Evolutionary conservation across 192 early-diverging fungal genomes (phyloP), one percentile per base, ranked within the genome.

Genomic region (Linnemannia hyalina): DNA sequence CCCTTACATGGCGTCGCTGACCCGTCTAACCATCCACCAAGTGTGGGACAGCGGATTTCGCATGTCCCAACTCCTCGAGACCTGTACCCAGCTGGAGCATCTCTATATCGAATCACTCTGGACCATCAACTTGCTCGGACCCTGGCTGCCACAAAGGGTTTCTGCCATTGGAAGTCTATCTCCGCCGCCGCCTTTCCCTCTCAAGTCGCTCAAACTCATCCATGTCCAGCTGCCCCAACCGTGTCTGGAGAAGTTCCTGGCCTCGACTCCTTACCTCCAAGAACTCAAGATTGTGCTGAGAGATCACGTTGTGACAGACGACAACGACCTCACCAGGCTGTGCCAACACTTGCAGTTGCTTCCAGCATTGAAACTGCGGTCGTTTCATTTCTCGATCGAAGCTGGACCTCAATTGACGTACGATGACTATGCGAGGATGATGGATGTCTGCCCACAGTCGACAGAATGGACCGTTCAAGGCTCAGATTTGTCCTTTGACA

Each of bases 121-220:
- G 55, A 26, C 23, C 23, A 26, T 57, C 23, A 26, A n/a, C 55
- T 57, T 57, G n/a, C 0, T 57, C 8, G 55, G 55, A 26, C 55
- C 55, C n/a, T 57, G 55, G 55, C n/a, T 57, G 1, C n/a, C 55
- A 26, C 2, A 26, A 4, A 57, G n/a, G 55, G 9, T 9, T 18
- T 26, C 55, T 26, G 7, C 8, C 55, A 57, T 10, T 10, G 55
- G 55, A 57, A 15, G 6, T 0, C n/a, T 9, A 57, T 55, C 52
- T 4, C 52, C 16, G 9, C n/a, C 8, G 10, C 55, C 55, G 55
- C 55, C 55, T 26, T n/a, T 57, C n/a, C n/a, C 55, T 57, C 55
- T 57, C 23, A 57, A 57, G n/a, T 57, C 55, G 26, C 55, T 57
- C n/a, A 57, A 57, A 57, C 55, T 57, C 55, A 57, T 57, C n/a